Base-by-base conservation (phyloP, 306 rosid genomes). In the Prunus davidiana region DNA sequence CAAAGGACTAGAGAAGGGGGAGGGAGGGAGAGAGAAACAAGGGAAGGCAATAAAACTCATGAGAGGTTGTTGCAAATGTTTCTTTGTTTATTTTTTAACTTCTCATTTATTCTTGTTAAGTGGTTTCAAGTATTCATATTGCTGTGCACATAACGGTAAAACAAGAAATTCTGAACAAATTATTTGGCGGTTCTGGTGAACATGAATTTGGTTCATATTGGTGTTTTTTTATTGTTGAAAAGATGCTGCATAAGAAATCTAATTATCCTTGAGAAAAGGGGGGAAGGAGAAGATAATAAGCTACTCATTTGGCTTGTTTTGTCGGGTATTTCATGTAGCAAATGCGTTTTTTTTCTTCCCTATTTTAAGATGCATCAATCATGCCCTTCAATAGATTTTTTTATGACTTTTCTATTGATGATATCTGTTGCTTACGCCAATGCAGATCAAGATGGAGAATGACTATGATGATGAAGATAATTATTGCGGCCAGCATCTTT, bases 381-480 rank as follows among this genome's bases (percentile, higher is more conserved):
- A 19, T 34, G 11, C 5, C 50, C 69, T 15, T 3, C 57, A 52
- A 15, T 18, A 15, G n/a, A 18, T 5, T 18, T 52, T 52, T 52
- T 51, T 4, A 18, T 25, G 55, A 20, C 51, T 70, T 65, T 27
- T 67, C 56, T 46, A n/a, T 38, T 55, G 67, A 34, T 61, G 2
- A 61, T 54, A 30, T 24, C 52, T 13, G 55, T 25, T 43, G 57
- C n/a, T 67, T 55, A 74, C 45, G 51, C 2, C 38, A 14, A 54
- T 82, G 86, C 82, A 81, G 90, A 75, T 82, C 72, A 77, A 78
- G 84, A 68, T 65, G 76, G 84, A 22, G 78, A 67, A 73, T 79
- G 79, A 70, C 22, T 55, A 2, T 75, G 82, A 78, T 69, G 79
- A 56, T 67, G 86, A 81, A 76, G 82, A 79, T 38, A 72, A 52